These are phyloP conservation scores for Melampsora occidentalis DNA, from an alignment of 1,284 basidiomycete species.

Conservation along the genomic window DNA sequence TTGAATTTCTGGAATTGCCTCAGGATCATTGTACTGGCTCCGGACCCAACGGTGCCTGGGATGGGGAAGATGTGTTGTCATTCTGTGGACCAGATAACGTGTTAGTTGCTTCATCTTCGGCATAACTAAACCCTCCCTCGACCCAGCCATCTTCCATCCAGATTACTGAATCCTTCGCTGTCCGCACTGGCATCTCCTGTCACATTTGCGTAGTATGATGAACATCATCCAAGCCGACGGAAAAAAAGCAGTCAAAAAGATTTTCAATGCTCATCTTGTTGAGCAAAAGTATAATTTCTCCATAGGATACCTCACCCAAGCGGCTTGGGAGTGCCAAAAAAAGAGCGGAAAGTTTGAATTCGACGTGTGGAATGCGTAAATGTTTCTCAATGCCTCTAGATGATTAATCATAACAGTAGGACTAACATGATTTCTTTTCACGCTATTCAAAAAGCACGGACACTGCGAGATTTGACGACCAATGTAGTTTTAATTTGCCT, in stretches of 20 bases:
- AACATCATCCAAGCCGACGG: slow-evolving; percentile 37
- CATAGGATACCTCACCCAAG: slow-evolving; percentile 23
- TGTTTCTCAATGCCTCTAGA: background rate
- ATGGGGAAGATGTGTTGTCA: slow-evolving; percentile 23
- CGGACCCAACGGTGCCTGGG: slow-evolving; percentile 34
- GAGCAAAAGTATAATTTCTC: slow-evolving; percentile 31
- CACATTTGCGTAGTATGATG: slow-evolving; percentile 24
- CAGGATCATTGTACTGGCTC: slow-evolving; percentile 33
- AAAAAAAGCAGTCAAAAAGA: slow-evolving; percentile 15
- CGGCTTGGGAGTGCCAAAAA: slow-evolving; percentile 35
- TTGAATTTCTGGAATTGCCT: background rate
- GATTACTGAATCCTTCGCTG: background rate
- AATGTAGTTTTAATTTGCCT: slow-evolving; percentile 40
- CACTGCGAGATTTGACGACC: slow-evolving; percentile 25
- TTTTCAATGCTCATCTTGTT: slow-evolving; percentile 28
- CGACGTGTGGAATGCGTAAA: slow-evolving; percentile 40
- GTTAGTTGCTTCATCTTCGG: slow-evolving; percentile 1
- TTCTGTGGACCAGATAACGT: slow-evolving; percentile 38
- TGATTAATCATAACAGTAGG: no score
- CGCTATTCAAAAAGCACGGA: slow-evolving; percentile 7
- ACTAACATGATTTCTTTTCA: background rate
- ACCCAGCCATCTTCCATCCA: background rate
- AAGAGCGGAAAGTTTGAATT: slow-evolving; percentile 32
- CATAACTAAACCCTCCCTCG: background rate
- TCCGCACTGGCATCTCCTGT: background rate